Base-by-base conservation (phyloP, 1,284 basidiomycete species). In the Calocybe gambosa region DNA sequence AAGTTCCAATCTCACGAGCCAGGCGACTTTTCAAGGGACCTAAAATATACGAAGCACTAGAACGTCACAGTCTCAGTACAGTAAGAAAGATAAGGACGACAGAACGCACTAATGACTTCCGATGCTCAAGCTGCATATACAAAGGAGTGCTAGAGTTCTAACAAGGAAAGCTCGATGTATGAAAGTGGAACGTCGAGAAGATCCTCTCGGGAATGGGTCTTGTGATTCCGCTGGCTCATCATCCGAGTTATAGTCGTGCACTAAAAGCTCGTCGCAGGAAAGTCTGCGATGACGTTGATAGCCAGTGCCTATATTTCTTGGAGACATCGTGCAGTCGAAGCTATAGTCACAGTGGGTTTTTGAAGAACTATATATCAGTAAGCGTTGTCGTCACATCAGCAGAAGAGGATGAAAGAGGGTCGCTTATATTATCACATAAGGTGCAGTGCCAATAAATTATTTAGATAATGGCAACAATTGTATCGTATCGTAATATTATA, bases 21-120 rank as follows among this genome's bases (percentile, higher is more conserved):
- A 89, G 67, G 19, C 80, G 71, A 34, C 81, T 84, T 63, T 90
- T 89, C 47, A 89, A 67, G 5, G 87, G 87, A 0, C 83, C 85
- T 6, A 89, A 70, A 4, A 85, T 78, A 57, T 88, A 83, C 3
- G 75, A 75, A 20, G 80, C 82, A 62, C 86, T 88, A 49, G 8
- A 29, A 29, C 2, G 9, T 29, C 7, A 23, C 7, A 7, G 4
- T 20, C 2, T 8, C 13, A 1, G 34, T 43, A 40, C 2, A 38
- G 15, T 3, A 13, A 8, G 1, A 31, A 29, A 36, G 10, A 21
- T 28, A 6, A 7, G 4, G 35, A 13, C 8, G 8, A 2, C 26
- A 15, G 21, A 10, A 65, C 78, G 50, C 56, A 86, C 85, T 86
- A 89, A 58, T 53, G 51, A 33, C 51, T 53, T 7, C 51, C 51